Percentiles rank a stretch among this genome's conserved stretches.
These are phyloP conservation scores for Bacterosira constricta DNA, from an alignment of 108 stramenopile species.

Conservation along the genomic window DNA sequence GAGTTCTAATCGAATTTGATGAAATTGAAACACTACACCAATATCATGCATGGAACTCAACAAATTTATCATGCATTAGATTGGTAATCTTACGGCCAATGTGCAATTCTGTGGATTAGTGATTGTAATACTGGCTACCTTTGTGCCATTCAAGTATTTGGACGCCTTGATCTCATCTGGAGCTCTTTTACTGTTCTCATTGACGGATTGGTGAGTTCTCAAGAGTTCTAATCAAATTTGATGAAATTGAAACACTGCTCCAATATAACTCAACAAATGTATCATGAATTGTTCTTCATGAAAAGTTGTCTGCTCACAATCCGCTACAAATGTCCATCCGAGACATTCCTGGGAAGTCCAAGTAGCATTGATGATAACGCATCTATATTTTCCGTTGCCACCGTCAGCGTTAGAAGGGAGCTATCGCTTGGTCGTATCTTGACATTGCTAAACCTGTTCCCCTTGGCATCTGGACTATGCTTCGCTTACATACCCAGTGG, in stretches of 20 bases:
- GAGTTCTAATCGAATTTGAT: no score
- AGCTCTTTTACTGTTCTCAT: conserved; percentile 63
- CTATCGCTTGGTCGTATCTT: conserved; percentile 29
- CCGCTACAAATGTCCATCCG: conserved; percentile 33
- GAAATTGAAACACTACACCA: no score
- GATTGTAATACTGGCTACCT: conserved; percentile 70
- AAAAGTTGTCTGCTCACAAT: conserved; percentile 25
- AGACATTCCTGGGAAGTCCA: conserved; percentile 23
- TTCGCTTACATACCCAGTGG: conserved; percentile 13
- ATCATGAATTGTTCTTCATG: conserved; percentile 1
- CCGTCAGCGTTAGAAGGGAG: conserved; percentile 13
- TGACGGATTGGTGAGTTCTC: conserved; percentile 59
- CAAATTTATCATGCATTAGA: no score
- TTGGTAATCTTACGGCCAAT: conserved; percentile 66
- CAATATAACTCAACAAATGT: no score
- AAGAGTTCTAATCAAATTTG: no score
- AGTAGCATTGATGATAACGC: conserved; percentile 10
- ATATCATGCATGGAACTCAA: no score
- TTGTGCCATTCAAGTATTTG: conserved; percentile 84
- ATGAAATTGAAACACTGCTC: no score
- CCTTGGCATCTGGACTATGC: conserved; percentile 25
- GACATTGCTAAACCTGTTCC: conserved; percentile 35
- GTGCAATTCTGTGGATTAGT: conserved; percentile 48
- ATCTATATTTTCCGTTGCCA: conserved; percentile 24
- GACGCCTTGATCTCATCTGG: conserved; percentile 86